Percentiles rank a stretch among this genome's conserved stretches.
phyloP scores from a whole-genome alignment of 2,329 filamentous ascomycete species.

The Xylaria multiplex region DNA sequence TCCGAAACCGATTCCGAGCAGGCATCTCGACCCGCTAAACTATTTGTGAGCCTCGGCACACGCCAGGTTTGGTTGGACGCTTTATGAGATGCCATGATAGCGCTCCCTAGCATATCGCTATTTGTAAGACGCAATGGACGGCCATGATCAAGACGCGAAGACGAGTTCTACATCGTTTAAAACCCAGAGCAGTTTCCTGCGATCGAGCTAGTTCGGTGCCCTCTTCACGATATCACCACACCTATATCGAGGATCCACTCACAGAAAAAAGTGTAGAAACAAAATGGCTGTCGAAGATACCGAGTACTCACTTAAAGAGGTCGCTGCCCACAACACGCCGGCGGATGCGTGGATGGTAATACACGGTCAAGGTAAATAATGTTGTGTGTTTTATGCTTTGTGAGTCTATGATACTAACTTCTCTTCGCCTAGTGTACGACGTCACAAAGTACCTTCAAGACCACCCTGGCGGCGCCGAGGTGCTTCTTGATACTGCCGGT shows the following conservation, averaged over 20 bases:
- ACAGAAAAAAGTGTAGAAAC: not conserved
- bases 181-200: slow-evolving; percentile 17
- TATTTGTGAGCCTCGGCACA: slow-evolving; percentile 31
- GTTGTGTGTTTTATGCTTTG: not conserved
- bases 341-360: slow-evolving; percentile 65
- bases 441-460: slow-evolving; percentile 67
- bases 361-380: slow-evolving; percentile 61
- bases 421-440: slow-evolving; percentile 62
- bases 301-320: slow-evolving; percentile 53
- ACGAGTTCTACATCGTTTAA: slow-evolving; percentile 23
- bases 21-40: slow-evolving; percentile 13
- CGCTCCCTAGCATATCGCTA: not conserved
- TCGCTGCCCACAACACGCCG: slow-evolving; percentile 60
- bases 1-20: not conserved
- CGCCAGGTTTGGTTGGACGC: slow-evolving; percentile 1
- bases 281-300: slow-evolving; percentile 38
- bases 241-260: not conserved
- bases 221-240: not conserved
- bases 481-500: slow-evolving; percentile 80
- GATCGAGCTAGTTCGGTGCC: not conserved
- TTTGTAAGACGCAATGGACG: slow-evolving; percentile 16
- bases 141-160: slow-evolving; percentile 13
- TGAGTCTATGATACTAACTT: slow-evolving; percentile 5
- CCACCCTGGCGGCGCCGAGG: slow-evolving; percentile 79
- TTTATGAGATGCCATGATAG: slow-evolving; percentile 6